Evolutionary conservation across 768 basidiomycete species (phyloP).

Genomic region (Boletus rex-veris): DNA sequence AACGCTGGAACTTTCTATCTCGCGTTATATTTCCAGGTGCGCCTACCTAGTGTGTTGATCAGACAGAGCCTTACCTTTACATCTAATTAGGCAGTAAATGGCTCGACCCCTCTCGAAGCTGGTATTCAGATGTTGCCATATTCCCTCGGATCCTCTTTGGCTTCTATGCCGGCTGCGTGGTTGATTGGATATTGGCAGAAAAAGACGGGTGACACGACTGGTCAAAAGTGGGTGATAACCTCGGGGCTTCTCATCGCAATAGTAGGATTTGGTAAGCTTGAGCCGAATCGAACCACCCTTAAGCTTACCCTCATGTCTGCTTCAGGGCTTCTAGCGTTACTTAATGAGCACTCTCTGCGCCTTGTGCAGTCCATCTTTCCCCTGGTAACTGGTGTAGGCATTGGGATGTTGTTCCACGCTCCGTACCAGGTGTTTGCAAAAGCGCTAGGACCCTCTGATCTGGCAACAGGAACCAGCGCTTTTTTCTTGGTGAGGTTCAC

Average conservation of each 20-base stretch:
- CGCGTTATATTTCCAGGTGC: conserved; percentile 77
- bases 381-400: conserved; percentile 68
- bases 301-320: conserved; percentile 10
- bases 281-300: background rate
- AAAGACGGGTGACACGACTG: conserved; percentile 51
- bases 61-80: conserved; percentile 1
- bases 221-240: conserved; percentile 64
- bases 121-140: conserved; percentile 78
- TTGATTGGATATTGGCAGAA: conserved; percentile 67
- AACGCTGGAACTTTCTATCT: conserved; percentile 86
- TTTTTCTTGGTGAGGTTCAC: conserved; percentile 88
- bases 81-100: conserved; percentile 57
- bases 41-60: conserved; percentile 11
- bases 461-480: conserved; percentile 79
- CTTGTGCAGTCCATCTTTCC: conserved; percentile 54
- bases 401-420: conserved; percentile 83
- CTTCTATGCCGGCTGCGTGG: conserved; percentile 86
- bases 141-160: conserved; percentile 79
- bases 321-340: conserved; percentile 62
- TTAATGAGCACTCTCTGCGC: conserved; percentile 50
- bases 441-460: conserved; percentile 58
- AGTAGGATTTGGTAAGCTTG: conserved; percentile 64
- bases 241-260: conserved; percentile 62
- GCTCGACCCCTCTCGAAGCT: conserved; percentile 65
- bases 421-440: conserved; percentile 78